Evolutionary conservation across 257 asterid species (phyloP), one percentile per base, ranked within the genome.

Genomic region (Capsicum pubescens): DNA sequence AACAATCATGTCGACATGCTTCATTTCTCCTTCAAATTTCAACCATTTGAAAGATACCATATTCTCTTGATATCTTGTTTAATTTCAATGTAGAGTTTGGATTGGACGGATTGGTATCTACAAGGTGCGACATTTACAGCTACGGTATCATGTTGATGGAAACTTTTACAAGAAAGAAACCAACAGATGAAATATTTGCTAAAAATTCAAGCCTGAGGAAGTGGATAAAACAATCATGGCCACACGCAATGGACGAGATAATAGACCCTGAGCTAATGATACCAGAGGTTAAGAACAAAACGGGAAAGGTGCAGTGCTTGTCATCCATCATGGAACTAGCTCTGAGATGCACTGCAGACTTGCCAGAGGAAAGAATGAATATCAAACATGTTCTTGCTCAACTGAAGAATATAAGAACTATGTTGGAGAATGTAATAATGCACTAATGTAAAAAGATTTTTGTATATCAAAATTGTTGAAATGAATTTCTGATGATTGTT

Each of bases 81-180:
- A 83, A 54, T 36, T 84, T 50, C 42, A 44, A 5, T 32, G 71
- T 80, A 91, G 92, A 90, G 84, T 89, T 85, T 68, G 93, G 94
- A 84, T 83, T 50, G 54, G 89, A 87, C 85, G 94, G 94, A 2
- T 42, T 89, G 0, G 87, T 89, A 15, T 91, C 94, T 2, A 82
- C 88, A 39, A 85, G 83, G 58, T 84, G 91, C 8, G 94, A 91
- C 50, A 64, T 90, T 70, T 88, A 90, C 70, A 86, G 94, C 69
- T 88, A 54, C 0, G 93, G 93, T 5, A 58, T 90, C 60, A 84
- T 89, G 87, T 7, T 91, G 80, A 77, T 91, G 90, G 94, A 89
- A 84, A 86, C 84, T 0, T 87, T 89, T 61, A 87, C 92, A 0
- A 52, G 90, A 82, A 87, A 83, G 71, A 83, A 79, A 32, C 92